Base-by-base conservation (phyloP, 73 alveolate genomes). In the Paramecium biaurelia region DNA sequence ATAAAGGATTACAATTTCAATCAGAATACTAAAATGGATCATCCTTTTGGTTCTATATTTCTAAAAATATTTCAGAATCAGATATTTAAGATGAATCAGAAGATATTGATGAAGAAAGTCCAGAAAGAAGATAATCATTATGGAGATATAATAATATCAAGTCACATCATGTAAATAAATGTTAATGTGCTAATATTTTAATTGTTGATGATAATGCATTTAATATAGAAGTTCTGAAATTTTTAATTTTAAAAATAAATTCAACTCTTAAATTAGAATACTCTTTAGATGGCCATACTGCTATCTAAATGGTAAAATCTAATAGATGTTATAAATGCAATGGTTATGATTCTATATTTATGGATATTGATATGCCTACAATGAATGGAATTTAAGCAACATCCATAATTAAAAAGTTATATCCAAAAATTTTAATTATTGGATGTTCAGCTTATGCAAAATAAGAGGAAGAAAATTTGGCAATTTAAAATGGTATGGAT, bases 171-270 rank as follows among this genome's bases (percentile, higher is more conserved):
- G 1, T 11, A 42, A 24, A 23, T 43, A 42, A 79, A 45, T 79
- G 90, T 47, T 2, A 24, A 42, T 79, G 90, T 47, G 90, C 72
- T 23, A 11, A 58, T 21, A 79, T 79, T 15, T 63, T 79, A 6
- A 45, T 79, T n/a, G 70, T 41, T n/a, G 90, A 79, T 79, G 90
- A 79, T 15, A 79, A 79, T 79, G 90, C 90, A 14, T 79, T 79
- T 24, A 79, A 79, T 42, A 79, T 79, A 30, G 90, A 79, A 20
- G 90, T 47, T 79, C 90, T 79, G 4, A 79, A 79, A 34, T 41
- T 43, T 7, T 24, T 79, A 47, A 79, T 79, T 24, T 20, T 14
- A 23, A 79, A 79, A 7, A 38, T 79, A 11, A 24, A 43, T 41
- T 63, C 90, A 2, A 8, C 14, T 8, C 30, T 41, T 7, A 79